A percentile compares a stretch with the other conserved stretches of the same genome.
Evolutionary conservation across 495 filamentous ascomycete species (phyloP).

Genomic region (Aspergillus incahuasiensis): DNA sequence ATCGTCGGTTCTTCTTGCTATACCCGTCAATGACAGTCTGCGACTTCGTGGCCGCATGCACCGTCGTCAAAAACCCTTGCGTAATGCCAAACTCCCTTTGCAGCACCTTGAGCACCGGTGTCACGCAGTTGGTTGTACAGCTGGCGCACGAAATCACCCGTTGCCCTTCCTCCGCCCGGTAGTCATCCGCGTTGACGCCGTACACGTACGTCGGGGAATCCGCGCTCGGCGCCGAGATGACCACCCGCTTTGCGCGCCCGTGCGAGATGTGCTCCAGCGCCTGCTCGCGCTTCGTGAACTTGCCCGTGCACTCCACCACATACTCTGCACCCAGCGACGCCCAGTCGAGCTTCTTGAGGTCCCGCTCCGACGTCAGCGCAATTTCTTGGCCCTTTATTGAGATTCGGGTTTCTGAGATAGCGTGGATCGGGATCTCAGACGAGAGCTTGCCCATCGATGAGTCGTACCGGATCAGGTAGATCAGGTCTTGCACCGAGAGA

Average conservation of each 20-base stretch:
- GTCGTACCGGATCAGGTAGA: conserved; percentile 38
- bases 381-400: conserved; percentile 24
- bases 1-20: conserved; percentile 35
- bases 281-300: conserved; percentile 33
- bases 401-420: conserved; percentile 26
- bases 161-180: conserved; percentile 22
- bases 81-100: conserved; percentile 26
- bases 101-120: conserved; percentile 32
- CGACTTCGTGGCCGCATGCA: conserved; percentile 34
- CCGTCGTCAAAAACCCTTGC: conserved; percentile 32
- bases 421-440: conserved; percentile 23
- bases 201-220: conserved; percentile 34
- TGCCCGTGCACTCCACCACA: conserved; percentile 34
- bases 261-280: conserved; percentile 29
- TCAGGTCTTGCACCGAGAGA: conserved; percentile 28
- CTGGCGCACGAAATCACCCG: conserved; percentile 32
- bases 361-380: conserved; percentile 32
- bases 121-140: conserved; percentile 36
- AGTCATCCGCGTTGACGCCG: conserved; percentile 30
- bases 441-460: conserved; percentile 31
- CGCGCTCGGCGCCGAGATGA: conserved; percentile 34
- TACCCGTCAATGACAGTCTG: conserved; percentile 37
- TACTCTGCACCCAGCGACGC: conserved; percentile 27
- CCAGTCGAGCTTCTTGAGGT: conserved; percentile 34
- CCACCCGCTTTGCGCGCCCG: conserved; percentile 30